Evolutionary conservation across 1,284 basidiomycete species (phyloP).

Genomic region (Sphagnurus paluster): DNA sequence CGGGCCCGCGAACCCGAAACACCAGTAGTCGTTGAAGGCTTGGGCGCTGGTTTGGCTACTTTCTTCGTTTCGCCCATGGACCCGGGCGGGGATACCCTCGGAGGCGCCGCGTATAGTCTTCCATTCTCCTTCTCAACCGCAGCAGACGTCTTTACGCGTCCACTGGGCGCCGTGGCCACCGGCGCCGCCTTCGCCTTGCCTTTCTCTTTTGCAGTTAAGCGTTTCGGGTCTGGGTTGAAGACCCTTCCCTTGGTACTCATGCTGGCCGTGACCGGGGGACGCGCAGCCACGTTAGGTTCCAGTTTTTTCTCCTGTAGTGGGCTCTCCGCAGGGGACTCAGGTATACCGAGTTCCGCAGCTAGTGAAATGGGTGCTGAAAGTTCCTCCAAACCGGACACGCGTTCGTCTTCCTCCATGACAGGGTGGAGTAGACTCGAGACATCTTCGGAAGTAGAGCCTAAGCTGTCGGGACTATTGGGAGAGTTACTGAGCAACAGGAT

Average conservation of each 20-base stretch:
- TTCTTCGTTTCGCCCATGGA: slow-evolving; percentile 20
- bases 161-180: slow-evolving; percentile 7
- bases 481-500: slow-evolving; percentile 70
- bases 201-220: slow-evolving; percentile 34
- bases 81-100: slow-evolving; percentile 13
- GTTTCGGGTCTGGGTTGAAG: slow-evolving; percentile 13
- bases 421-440: slow-evolving; percentile 26
- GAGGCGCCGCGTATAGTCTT: slow-evolving; percentile 6
- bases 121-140: slow-evolving; percentile 44
- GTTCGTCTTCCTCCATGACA: slow-evolving; percentile 37
- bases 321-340: slow-evolving; percentile 37
- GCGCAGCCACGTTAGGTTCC: slow-evolving; percentile 25
- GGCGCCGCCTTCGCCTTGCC: slow-evolving; percentile 33
- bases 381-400: slow-evolving; percentile 27
- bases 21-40: slow-evolving; percentile 12
- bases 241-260: slow-evolving; percentile 25
- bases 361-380: slow-evolving; percentile 27
- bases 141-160: slow-evolving; percentile 26
- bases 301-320: slow-evolving; percentile 46
- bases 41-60: slow-evolving; percentile 20
- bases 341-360: slow-evolving; percentile 37
- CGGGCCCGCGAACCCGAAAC: slow-evolving; percentile 21
- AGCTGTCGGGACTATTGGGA: slow-evolving; percentile 44
- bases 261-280: slow-evolving; percentile 18
- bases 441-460: slow-evolving; percentile 13